Evolutionary conservation across 805 yeast species (phyloP).

Genomic region (Hemisphaericaspora nanyangensis): DNA sequence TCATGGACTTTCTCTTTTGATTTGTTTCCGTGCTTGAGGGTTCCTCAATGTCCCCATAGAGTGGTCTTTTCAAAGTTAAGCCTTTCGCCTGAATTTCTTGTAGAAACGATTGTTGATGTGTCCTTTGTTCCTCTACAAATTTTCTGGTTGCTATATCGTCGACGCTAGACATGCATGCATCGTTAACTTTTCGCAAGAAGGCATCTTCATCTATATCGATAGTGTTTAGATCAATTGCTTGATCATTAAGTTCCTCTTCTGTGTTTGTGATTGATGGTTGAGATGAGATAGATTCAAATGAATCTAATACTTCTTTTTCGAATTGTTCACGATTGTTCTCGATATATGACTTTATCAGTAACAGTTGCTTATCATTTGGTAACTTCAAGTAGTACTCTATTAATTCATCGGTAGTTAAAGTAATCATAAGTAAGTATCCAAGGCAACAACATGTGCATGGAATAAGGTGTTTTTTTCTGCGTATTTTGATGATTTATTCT

Average conservation of each 20-base stretch:
- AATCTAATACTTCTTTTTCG: neutral
- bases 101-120: slow-evolving; percentile 19
- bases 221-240: neutral
- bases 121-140: slow-evolving; percentile 10
- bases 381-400: neutral
- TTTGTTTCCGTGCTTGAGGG: neutral
- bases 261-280: neutral
- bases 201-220: slow-evolving; percentile 1
- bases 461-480: too few relatives aligned
- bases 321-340: neutral
- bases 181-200: neutral
- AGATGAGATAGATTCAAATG: neutral
- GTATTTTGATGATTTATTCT: too few relatives aligned
- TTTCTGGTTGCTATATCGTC: neutral
- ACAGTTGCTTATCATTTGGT: neutral
- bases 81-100: slow-evolving; percentile 23
- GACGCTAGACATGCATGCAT: neutral
- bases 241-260: neutral
- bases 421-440: too few relatives aligned
- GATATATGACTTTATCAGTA: neutral
- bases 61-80: slow-evolving; percentile 8
- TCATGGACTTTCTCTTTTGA: slow-evolving; percentile 1
- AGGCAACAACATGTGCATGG: too few relatives aligned
- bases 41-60: neutral
- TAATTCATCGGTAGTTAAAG: neutral